A percentile compares a stretch with the other conserved stretches of the same genome.
Evolutionary conservation across 768 basidiomycete species (phyloP).

Genomic region (Leccinum obscurum): DNA sequence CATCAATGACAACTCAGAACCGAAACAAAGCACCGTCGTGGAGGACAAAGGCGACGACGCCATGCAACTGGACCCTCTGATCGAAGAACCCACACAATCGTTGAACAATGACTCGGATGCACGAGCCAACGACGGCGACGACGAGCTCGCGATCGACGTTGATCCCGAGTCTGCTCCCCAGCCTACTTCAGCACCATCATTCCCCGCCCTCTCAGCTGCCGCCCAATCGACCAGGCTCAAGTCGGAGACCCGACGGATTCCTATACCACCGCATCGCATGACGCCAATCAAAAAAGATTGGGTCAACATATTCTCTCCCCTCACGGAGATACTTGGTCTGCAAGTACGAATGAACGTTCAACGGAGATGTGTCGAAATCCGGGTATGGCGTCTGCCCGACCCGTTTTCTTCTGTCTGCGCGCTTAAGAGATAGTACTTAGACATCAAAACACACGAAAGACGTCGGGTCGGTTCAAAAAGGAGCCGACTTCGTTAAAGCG

Average conservation of each 20-base stretch:
- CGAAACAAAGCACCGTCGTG: constrained; percentile 5
- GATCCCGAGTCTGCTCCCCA: constrained; percentile 46
- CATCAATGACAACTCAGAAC: constrained; percentile 5
- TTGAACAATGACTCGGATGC: background rate
- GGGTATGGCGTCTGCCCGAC: constrained; percentile 56
- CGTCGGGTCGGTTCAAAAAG: constrained; percentile 91
- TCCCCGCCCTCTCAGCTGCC: constrained; percentile 67
- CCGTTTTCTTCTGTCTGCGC: background rate
- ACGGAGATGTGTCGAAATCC: constrained; percentile 85
- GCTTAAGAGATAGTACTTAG: constrained; percentile 39
- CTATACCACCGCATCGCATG: constrained; percentile 97
- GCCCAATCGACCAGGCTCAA: constrained; percentile 54
- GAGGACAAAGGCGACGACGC: constrained; percentile 30
- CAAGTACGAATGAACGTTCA: constrained; percentile 98
- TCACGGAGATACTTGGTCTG: constrained; percentile 91
- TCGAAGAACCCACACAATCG: constrained; percentile 4
- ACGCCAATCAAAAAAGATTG: constrained; percentile 96
- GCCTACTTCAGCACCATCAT: constrained; percentile 57
- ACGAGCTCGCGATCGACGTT: constrained; percentile 62
- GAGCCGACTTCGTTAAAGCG: constrained; percentile 95
- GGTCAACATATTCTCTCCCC: constrained; percentile 91
- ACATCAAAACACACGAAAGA: constrained; percentile 96
- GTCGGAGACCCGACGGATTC: constrained; percentile 84
- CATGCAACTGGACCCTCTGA: constrained; percentile 28
- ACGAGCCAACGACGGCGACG: constrained; percentile 43